Conservation (phyloP, 176 grass and related monocot species). For the Oryza rufipogon region DNA sequence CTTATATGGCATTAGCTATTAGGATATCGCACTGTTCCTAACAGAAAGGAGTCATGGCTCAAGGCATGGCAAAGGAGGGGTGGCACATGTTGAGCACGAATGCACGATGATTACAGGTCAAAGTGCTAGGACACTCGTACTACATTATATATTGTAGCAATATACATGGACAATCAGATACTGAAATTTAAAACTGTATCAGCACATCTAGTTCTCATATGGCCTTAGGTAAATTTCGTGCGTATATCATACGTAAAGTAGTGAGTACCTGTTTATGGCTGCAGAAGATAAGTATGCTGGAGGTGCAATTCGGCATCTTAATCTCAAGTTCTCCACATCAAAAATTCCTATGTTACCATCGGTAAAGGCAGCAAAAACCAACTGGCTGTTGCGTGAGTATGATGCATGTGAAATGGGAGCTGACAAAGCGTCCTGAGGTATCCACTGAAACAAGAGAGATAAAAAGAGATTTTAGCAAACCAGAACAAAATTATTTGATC, state of each 20-base stretch:
- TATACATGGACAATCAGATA: neutral
- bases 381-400: slow-evolving; percentile 84
- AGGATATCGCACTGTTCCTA: neutral
- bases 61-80: no score
- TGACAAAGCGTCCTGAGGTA: slow-evolving; percentile 75
- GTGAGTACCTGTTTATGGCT: slow-evolving; percentile 59
- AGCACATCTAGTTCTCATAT: slow-evolving; percentile 19
- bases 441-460: slow-evolving; percentile 75
- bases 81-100: no score
- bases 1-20: neutral
- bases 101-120: no score
- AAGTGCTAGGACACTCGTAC: no score
- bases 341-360: slow-evolving; percentile 91
- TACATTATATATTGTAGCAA: no score
- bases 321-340: slow-evolving; percentile 84
- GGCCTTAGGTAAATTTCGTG: neutral
- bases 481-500: slow-evolving; percentile 19
- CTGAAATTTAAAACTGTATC: slow-evolving; percentile 29
- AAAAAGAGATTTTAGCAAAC: slow-evolving; percentile 29
- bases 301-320: slow-evolving; percentile 81
- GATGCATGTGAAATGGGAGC: slow-evolving; percentile 79
- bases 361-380: slow-evolving; percentile 83
- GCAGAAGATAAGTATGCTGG: slow-evolving; percentile 62
- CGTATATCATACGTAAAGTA: slow-evolving; percentile 5
- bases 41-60: no score